Conservation (phyloP, 768 basidiomycete genomes). For the Hydnomerulius pinastri region DNA sequence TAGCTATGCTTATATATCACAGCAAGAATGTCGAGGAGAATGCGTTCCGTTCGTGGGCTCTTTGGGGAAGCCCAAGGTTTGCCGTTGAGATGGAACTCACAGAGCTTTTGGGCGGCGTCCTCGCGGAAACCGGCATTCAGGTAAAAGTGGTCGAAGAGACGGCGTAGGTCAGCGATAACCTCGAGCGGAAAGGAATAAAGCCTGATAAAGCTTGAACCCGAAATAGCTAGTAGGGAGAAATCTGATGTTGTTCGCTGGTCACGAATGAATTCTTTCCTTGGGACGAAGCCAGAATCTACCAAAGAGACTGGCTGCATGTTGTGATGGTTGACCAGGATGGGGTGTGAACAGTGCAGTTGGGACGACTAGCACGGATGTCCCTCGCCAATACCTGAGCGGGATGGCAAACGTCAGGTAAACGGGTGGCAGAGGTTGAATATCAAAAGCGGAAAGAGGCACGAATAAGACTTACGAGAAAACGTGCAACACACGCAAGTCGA, state of each 20-base stretch:
- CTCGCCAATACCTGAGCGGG: constrained; percentile 25
- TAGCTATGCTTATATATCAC: constrained; percentile 66
- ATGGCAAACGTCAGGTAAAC: constrained; percentile 41
- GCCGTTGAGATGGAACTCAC: constrained; percentile 65
- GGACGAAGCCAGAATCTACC: constrained; percentile 56
- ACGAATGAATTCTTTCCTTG: constrained; percentile 72
- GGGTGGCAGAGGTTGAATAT: constrained; percentile 31
- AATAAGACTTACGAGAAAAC: constrained; percentile 32
- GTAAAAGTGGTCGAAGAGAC: constrained; percentile 50
- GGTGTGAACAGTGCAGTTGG: constrained; percentile 20
- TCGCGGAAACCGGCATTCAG: constrained; percentile 52
- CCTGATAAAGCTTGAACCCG: constrained; percentile 61
- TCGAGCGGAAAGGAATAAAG: constrained; percentile 67
- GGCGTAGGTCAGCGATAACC: constrained; percentile 54
- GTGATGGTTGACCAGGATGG: constrained; percentile 25
- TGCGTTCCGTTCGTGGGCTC: constrained; percentile 62
- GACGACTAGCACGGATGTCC: constrained; percentile 28
- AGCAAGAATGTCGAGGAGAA: constrained; percentile 66
- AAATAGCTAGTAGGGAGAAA: constrained; percentile 72
- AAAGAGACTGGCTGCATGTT: constrained; percentile 35
- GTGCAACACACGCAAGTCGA: constrained; percentile 32
- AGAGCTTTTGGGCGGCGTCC: constrained; percentile 56
- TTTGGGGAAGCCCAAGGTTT: constrained; percentile 78
- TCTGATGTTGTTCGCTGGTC: constrained; percentile 55
- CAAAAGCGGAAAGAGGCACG: constrained; percentile 30